phyloP scores from a whole-genome alignment of 2,329 filamentous ascomycete genomes.

The Raffaelea ambrosiae region DNA sequence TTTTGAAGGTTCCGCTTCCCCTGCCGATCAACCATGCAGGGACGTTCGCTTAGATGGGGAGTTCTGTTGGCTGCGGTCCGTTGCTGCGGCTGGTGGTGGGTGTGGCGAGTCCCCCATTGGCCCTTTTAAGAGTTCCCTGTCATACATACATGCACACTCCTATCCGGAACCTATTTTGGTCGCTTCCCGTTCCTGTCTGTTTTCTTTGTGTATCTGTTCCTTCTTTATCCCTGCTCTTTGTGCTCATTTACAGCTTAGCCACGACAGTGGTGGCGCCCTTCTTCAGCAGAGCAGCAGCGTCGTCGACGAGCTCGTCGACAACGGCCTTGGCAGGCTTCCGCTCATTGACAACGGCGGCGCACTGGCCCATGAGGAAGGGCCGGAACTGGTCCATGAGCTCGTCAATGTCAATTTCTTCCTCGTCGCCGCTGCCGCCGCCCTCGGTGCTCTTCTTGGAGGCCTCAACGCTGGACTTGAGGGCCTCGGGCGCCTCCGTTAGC shows the following conservation, averaged over 20 bases:
- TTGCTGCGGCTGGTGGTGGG: too few relatives aligned
- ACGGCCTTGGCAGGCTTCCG: slow-evolving; percentile 85
- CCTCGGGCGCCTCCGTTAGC: slow-evolving; percentile 32
- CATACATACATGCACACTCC: too few relatives aligned
- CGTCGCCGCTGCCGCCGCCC: slow-evolving; percentile 52
- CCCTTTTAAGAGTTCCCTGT: too few relatives aligned
- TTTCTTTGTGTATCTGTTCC: background rate
- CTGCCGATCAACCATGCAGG: too few relatives aligned
- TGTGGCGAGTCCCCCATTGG: too few relatives aligned
- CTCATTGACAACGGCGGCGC: slow-evolving; percentile 86
- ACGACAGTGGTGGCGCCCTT: slow-evolving; percentile 54
- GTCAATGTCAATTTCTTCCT: slow-evolving; percentile 60
- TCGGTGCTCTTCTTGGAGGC: slow-evolving; percentile 56
- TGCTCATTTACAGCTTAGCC: slow-evolving; percentile 53
- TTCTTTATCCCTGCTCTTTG: too few relatives aligned
- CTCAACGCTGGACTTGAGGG: slow-evolving; percentile 34
- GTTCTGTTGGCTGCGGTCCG: too few relatives aligned
- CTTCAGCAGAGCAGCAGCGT: slow-evolving; percentile 65
- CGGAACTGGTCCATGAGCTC: slow-evolving; percentile 86
- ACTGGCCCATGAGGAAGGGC: slow-evolving; percentile 95
- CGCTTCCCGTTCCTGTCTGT: too few relatives aligned
- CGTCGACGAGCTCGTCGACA: slow-evolving; percentile 85
- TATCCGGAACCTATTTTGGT: too few relatives aligned
- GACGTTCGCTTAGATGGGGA: too few relatives aligned
- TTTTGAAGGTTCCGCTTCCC: too few relatives aligned